A percentile compares a stretch with the other conserved stretches of the same genome.
Conservation (phyloP, 106 monocot genomes). For the Apostasia ramifera region DNA sequence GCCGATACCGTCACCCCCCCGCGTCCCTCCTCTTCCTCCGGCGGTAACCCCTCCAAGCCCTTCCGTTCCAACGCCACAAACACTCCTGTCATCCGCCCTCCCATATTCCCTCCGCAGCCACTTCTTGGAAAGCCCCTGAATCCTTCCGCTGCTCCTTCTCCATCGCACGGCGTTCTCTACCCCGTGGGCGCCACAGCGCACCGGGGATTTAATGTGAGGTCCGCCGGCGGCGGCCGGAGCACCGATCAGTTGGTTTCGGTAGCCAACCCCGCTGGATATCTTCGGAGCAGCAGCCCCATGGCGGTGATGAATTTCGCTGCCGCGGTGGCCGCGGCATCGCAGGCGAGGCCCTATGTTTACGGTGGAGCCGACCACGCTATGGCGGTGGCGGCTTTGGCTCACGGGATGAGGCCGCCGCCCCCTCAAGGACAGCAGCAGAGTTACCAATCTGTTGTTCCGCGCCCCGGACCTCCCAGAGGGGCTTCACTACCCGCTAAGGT, state of each 20-base stretch:
- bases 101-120: slow-evolving; percentile 6
- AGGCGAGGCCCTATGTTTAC: slow-evolving; percentile 10
- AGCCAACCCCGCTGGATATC: slow-evolving; percentile 14
- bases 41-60: neutral
- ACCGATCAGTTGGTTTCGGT: slow-evolving; percentile 13
- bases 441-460: slow-evolving; percentile 5
- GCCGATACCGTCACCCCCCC: neutral
- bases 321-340: slow-evolving; percentile 5
- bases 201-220: slow-evolving; percentile 2
- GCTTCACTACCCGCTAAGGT: slow-evolving; percentile 8
- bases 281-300: slow-evolving; percentile 14
- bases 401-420: slow-evolving; percentile 2
- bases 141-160: neutral
- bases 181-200: neutral
- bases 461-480: neutral
- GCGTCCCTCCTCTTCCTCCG: neutral
- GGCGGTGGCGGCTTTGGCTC: neutral
- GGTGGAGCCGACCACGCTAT: neutral
- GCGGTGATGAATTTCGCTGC: slow-evolving; percentile 13
- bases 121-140: slow-evolving; percentile 4
- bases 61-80: neutral
- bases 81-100: neutral
- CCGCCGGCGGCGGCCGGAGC: neutral
- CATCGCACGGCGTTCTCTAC: neutral
- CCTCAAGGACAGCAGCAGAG: slow-evolving; percentile 3